Base-by-base conservation (phyloP, 2,329 filamentous ascomycete species). In the Colletotrichum phormii region DNA sequence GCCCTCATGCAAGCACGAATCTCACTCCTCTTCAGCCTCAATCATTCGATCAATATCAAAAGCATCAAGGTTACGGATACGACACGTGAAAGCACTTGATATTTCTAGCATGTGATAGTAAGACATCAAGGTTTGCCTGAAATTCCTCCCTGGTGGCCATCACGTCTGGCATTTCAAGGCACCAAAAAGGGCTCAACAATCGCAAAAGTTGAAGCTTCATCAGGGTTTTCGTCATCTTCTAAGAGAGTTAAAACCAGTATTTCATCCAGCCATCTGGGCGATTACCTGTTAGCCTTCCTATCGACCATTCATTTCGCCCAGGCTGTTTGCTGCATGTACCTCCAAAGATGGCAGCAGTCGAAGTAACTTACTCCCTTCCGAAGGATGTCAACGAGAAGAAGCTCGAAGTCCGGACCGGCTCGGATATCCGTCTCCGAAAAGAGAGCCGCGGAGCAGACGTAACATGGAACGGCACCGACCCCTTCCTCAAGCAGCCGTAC, bases 311-410 rank as follows among this genome's bases (percentile, higher is more conserved):
- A n/a, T 13, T 18, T 3, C 1, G 3, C 11, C 1, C 0, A 53
- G 13, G 22, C 18, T 15, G 13, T 11, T 26, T 15, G 5, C 54
- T 24, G 22, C 51, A 31, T 5, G 9, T 15, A 31, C 33, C 26
- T 22, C 5, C 9, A 13, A 46, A 54, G 9, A 64, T 64, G 62
- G 62, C 33, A 1, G 22, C 11, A 6, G 51, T 64, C 24, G 5
- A 55, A 15, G 62, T 64, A 15, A 55, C 49, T 2, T 64, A 64
- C 11, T 64, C 62, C 33, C 51, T 64, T 3, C 62, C 62, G 1
- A 46, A 46, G 51, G 51, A 57, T 2, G 49, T 55, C 46, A 55
- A 54, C 24, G 51, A 57, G 6, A 55, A 64, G 33, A 55, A 55
- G 62, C 22, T 46, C 11, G 31, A 55, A 22, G 62, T 55, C 15